Evolutionary conservation across 2,329 filamentous ascomycete species (phyloP), one percentile per base, ranked within the genome.

Genomic region (Pseudogymnoascus verrucosus): DNA sequence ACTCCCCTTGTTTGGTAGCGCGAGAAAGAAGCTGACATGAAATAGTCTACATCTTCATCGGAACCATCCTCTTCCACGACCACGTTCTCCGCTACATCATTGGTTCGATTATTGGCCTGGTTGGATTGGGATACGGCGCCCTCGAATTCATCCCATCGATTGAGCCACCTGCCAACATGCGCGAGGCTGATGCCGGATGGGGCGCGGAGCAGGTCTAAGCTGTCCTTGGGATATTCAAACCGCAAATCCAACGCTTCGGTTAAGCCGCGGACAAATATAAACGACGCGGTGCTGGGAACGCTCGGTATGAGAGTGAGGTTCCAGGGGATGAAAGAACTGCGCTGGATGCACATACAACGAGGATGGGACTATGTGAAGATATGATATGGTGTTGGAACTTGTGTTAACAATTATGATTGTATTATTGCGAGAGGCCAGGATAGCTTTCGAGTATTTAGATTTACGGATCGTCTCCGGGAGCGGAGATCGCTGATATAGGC

Each of bases 21-120:
- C 12, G 64, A 59, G 44, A 36, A 14, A 54, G 16, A 37, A 26
- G 21, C 68, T 75, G 62, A 72, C 60, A 66, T 36, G 5, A 28
- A 21, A 1, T 65, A 96, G 93, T 99, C 82, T 99, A 99, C 84
- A 84, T 98, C 78, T 98, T 99, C 78, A 82, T 96, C 72, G 95
- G 93, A 69, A 89, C 86, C 69, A 89, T 98, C 71, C 84, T 96
- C 64, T 84, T 97, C 64, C 86, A 90, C 70, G 77, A 82, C 68
- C 73, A 80, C 67, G 79, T 85, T 72, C 80, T 89, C 71, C 88
- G 87, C 73, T 86, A 87, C 74, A 85, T 96, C 64, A 86, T 91
- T 23, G 95, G 92, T 69, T 83, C 85, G 61, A 81, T 96, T 69
- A 82, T 98, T 69, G 91, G 88, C 61, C 71, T 95, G 62, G 79